Conservation (phyloP, 306 rosid genomes). For the Fagus sylvatica region DNA sequence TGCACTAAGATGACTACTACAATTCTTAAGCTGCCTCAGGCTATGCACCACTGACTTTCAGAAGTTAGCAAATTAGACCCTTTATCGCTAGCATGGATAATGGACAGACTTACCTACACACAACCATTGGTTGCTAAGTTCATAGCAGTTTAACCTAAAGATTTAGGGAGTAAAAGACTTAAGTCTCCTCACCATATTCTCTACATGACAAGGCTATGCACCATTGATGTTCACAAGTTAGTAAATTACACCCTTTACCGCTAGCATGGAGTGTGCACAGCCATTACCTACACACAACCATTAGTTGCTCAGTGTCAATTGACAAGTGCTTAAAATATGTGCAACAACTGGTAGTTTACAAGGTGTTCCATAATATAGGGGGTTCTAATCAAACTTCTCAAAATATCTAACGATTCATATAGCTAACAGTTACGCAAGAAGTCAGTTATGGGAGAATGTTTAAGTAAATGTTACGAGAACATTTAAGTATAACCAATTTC, state of each 20-base stretch:
- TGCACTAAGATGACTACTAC: background rate
- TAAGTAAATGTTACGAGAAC: background rate
- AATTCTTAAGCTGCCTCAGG: background rate
- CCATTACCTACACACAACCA: constrained; percentile 11
- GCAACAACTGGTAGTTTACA: background rate
- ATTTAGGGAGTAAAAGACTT: constrained; percentile 10
- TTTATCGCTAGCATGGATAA: too few relatives aligned
- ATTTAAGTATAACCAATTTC: background rate
- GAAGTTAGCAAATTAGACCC: too few relatives aligned
- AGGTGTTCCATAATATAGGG: background rate
- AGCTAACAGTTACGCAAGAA: constrained; percentile 5
- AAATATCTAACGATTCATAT: background rate
- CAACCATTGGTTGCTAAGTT: background rate
- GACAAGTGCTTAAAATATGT: background rate
- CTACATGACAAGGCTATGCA: background rate
- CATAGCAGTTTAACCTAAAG: constrained; percentile 10
- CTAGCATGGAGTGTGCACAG: background rate
- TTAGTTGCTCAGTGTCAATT: background rate
- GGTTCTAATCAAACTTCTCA: background rate
- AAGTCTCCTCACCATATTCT: background rate
- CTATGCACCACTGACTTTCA: background rate
- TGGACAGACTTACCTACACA: too few relatives aligned
- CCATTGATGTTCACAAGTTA: too few relatives aligned
- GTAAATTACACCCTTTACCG: background rate
- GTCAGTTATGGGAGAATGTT: background rate